Conservation (phyloP, 306 rosid genomes). For the Crotalaria pallida region DNA sequence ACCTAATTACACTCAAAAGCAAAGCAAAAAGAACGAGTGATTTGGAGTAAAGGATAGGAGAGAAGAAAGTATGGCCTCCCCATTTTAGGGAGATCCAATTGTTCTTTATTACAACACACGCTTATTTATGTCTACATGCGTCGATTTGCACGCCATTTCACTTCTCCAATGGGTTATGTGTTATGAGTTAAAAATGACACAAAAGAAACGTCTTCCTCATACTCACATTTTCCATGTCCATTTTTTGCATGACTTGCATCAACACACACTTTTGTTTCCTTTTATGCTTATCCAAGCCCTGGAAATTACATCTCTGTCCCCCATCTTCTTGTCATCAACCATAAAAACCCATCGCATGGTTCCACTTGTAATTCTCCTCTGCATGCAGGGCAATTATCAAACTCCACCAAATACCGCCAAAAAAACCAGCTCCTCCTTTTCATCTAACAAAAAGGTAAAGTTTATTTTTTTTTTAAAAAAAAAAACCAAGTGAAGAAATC, state of each 20-base stretch:
- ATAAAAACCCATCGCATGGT: not conserved
- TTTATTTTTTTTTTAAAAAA: not conserved
- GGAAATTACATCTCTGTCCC: not conserved
- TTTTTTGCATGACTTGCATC: not conserved
- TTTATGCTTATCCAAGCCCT: not conserved
- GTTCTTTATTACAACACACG: not conserved
- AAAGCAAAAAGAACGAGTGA: not conserved
- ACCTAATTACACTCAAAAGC: not conserved
- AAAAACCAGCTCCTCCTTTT: not conserved
- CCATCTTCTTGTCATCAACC: not conserved
- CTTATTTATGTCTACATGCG: not conserved
- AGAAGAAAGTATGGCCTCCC: not conserved
- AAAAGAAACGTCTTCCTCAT: not conserved
- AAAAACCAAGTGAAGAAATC: no score
- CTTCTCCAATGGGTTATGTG: not conserved
- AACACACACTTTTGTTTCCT: not conserved
- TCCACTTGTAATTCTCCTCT: not conserved
- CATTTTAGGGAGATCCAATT: not conserved
- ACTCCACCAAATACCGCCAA: not conserved
- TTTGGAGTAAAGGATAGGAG: not conserved
- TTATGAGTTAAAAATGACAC: not conserved
- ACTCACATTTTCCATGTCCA: not conserved
- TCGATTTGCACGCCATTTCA: not conserved
- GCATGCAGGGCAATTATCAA: conserved; percentile 13
- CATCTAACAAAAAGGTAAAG: not conserved